Base-by-base conservation (phyloP, 129 eudicot genomes). In the Chrysanthemum makinoi region DNA sequence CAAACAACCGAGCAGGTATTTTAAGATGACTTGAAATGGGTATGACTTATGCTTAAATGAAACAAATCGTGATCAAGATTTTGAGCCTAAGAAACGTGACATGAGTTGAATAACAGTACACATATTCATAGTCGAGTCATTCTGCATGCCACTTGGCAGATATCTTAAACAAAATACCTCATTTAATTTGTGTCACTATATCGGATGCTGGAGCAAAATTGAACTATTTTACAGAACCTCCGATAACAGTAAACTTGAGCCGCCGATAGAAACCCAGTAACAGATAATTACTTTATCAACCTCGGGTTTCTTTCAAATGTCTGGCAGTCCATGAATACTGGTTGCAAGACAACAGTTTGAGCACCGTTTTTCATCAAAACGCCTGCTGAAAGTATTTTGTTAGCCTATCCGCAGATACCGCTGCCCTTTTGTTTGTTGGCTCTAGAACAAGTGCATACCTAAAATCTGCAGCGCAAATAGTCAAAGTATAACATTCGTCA, bases 391-490 rank as follows among this genome's bases (percentile, higher is more conserved):
- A 89, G 24, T 72, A 76, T 63, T 76, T 89, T 69, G 62, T 85
- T 70, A 93, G 70, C 81, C 90, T 82, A 60, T 93, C 89, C 4
- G 84, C 83, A 75, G 92, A 83, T 19, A 13, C 64, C 16, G 95
- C 72, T 70, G 98, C 98, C 76, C 98, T 80, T 77, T 85, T 93
- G 44, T 93, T 93, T 22, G 88, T 87, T 78, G 98, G 98, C 85
- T 93, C 96, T 24, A 93, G 86, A 67, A 93, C 92, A 51, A 93
- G 95, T 14, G 96, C 96, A 46, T 87, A 75, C 77, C 75, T 80
- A 60, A 93, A 93, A 89, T 93, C 98, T 93, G 98, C 83, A 81
- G 54, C 53, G 6, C 9, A 22, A 3, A 9, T 47, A 52, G 9
- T 13, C 1, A 52, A n/a, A 2, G 17, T 14, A 43, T 10, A 61